Evolutionary conservation across 129 eudicot species (phyloP).

Genomic region (Silybum marianum): DNA sequence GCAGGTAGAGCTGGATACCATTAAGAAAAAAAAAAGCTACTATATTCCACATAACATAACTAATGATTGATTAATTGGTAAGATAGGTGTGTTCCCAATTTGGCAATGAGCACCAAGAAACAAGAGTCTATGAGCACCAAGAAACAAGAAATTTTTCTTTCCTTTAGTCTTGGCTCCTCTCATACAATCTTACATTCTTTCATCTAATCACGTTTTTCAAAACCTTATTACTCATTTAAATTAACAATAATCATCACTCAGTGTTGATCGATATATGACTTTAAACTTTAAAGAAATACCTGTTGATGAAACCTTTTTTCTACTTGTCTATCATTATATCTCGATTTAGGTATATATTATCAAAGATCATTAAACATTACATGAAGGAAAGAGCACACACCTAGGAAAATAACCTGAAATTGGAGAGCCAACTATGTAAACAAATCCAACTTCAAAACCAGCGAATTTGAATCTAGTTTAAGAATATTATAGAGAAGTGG

Average conservation of each 20-base stretch:
- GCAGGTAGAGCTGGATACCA: neutral
- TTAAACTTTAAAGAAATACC: too few species aligned
- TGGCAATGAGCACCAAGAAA: too few species aligned
- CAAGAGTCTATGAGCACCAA: neutral
- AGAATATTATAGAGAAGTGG: neutral
- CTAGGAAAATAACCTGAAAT: neutral
- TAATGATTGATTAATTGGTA: neutral
- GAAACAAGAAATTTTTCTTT: neutral
- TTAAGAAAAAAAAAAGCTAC: too few species aligned
- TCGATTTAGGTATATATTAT: too few species aligned
- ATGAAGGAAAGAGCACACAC: neutral
- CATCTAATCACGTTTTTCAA: too few species aligned
- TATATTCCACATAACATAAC: neutral
- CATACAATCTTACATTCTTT: too few species aligned
- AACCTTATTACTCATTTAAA: too few species aligned
- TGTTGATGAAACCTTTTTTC: neutral
- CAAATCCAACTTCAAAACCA: neutral
- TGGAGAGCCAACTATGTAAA: neutral
- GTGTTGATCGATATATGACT: neutral
- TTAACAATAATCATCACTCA: neutral
- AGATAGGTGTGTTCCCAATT: neutral
- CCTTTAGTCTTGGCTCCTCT: neutral
- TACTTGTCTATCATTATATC: neutral
- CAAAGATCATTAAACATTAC: neutral
- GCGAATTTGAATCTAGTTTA: neutral